Evolutionary conservation across 805 yeast species (phyloP), one percentile per base, ranked within the genome.

Genomic region (Danielia reshetovae): DNA sequence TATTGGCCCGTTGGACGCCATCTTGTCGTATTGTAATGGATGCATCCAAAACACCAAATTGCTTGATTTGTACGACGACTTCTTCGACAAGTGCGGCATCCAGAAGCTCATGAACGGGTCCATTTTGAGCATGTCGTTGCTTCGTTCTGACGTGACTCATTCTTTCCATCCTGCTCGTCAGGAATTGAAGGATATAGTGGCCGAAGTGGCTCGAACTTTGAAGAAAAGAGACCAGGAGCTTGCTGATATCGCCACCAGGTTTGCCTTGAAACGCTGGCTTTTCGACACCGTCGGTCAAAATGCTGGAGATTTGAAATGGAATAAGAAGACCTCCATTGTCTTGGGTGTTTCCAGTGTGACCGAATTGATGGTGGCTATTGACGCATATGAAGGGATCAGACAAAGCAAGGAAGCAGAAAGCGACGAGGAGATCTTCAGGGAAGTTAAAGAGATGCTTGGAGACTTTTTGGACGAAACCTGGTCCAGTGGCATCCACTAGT

Each of bases 111-210:
- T 80, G 53, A 86, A 85, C 54, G 96, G 90, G 3, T 84, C 95
- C 1, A 88, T 93, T 24, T 65, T 90, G 40, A 77, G 89, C 36
- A 89, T 89, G 97, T 85, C 96, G 4, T 58, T 89, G 37, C 65
- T 89, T 37, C 71, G 95, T 39, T 72, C 82, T 0, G 79, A 70
- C 16, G 64, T 70, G 22, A 81, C 95, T 0, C 81, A 74, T 43
- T 51, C 68, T 1, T 90, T 88, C 70, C 97, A 89, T 51, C 97
- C 96, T 0, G 93, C 86, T 3, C 62, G 80, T 0, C 47, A 57
- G 11, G 73, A 56, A n/a, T 63, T 89, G 42, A 78, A 72, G 42
- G 60, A 63, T 1, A 77, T 75, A 0, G 79, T 79, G 2, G 52
- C 59, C 21, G 59, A 63, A 17, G 62, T 77, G 22, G 72, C 79